A percentile compares a stretch with the other conserved stretches of the same genome.
phyloP scores from a whole-genome alignment of 495 filamentous ascomycete genomes.

The Talaromyces stipitatus region DNA sequence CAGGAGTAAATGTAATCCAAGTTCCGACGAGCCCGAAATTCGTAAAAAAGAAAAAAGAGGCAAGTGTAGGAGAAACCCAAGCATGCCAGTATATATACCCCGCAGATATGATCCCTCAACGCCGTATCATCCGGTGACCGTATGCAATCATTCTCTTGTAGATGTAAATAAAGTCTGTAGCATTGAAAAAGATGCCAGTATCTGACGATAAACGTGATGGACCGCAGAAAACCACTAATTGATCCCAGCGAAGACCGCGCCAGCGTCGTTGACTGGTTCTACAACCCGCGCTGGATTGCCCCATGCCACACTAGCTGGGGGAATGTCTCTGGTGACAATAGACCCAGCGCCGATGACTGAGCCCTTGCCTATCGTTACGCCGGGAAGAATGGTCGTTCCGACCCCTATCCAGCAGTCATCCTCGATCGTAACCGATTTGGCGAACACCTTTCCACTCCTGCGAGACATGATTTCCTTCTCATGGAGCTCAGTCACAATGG shows the following conservation, averaged over 20 bases:
- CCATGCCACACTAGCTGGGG: slow-evolving; percentile 26
- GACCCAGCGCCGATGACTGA: slow-evolving; percentile 36
- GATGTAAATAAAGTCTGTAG: not conserved
- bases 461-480: slow-evolving; percentile 33
- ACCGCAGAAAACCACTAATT: not conserved
- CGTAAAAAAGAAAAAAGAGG: not conserved
- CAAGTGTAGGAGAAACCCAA: not conserved
- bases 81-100: not conserved
- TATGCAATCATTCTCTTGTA: not conserved
- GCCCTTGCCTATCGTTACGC: slow-evolving; percentile 38
- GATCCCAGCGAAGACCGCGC: not conserved
- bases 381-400: slow-evolving; percentile 32
- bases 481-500: slow-evolving; percentile 38
- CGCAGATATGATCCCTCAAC: not conserved
- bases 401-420: slow-evolving; percentile 44
- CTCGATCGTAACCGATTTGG: slow-evolving; percentile 26
- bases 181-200: not conserved
- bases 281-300: slow-evolving; percentile 32
- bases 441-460: slow-evolving; percentile 25
- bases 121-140: not conserved
- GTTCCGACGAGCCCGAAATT: not conserved
- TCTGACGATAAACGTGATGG: not conserved
- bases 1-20: not conserved
- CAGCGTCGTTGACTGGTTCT: not conserved
- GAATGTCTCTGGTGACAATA: slow-evolving; percentile 36